Percentiles rank a stretch among this genome's conserved stretches.
These are phyloP conservation scores for Ceratocystis diversiconidia DNA, from an alignment of 2,329 filamentous ascomycete species.

Conservation along the genomic window DNA sequence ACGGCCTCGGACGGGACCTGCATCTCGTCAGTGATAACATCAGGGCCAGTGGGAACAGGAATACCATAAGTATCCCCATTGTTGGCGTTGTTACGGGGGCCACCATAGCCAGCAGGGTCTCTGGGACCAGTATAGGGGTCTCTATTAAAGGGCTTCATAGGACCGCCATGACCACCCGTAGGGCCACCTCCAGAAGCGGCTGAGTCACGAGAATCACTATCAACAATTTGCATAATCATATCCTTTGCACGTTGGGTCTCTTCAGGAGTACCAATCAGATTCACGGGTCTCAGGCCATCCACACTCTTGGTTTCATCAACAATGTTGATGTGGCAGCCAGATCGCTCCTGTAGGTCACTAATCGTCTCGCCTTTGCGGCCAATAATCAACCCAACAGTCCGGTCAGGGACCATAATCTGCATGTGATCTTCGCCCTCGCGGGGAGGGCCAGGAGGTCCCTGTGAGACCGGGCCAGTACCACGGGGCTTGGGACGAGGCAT, in stretches of 20 bases:
- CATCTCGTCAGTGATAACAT: conserved; percentile 71
- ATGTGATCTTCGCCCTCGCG: conserved; percentile 72
- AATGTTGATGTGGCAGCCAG: conserved; percentile 91
- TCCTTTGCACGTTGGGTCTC: conserved; percentile 69
- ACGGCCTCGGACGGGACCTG: conserved; percentile 81
- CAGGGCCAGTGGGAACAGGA: conserved; percentile 26
- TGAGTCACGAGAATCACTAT: conserved; percentile 63
- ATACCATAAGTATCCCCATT: conserved; percentile 22
- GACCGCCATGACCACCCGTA: conserved; percentile 24
- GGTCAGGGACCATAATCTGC: conserved; percentile 89
- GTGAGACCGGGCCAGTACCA: not conserved
- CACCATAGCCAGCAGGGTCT: conserved; percentile 20
- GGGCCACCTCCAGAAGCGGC: conserved; percentile 23
- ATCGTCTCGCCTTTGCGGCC: conserved; percentile 90
- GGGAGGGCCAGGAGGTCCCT: conserved; percentile 6
- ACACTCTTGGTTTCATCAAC: conserved; percentile 86
- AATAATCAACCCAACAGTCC: conserved; percentile 84
- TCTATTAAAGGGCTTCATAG: conserved; percentile 15
- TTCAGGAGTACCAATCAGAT: conserved; percentile 66
- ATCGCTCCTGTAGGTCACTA: conserved; percentile 77
- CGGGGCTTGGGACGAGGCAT: conserved; percentile 29
- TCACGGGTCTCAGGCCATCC: conserved; percentile 78
- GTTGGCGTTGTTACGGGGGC: conserved; percentile 24
- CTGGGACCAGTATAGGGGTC: conserved; percentile 13
- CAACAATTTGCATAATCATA: conserved; percentile 83